These are phyloP conservation scores for Candida sp. DNA, from an alignment of 1,139 yeast genomes.

Conservation along the genomic window DNA sequence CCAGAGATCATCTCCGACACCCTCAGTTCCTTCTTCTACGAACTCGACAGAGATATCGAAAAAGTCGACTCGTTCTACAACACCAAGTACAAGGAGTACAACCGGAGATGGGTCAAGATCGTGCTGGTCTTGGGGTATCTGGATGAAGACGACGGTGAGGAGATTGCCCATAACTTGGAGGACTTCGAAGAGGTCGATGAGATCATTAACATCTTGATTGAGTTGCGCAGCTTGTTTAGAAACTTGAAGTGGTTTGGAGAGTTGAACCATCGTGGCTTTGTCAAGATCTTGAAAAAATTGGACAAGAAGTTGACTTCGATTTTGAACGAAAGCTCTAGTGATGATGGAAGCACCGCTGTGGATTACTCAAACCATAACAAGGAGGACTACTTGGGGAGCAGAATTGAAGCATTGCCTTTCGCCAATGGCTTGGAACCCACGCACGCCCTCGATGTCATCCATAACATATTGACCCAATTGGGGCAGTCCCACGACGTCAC, in stretches of 20 bases:
- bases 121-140: constrained; percentile 34
- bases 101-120: constrained; percentile 64
- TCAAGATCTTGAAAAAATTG: constrained; percentile 86
- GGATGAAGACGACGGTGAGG: constrained; percentile 15
- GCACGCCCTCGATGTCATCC: constrained; percentile 57
- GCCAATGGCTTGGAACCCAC: constrained; percentile 69
- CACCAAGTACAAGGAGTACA: constrained; percentile 73
- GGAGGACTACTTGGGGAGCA: constrained; percentile 65
- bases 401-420: constrained; percentile 78
- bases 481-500: constrained; percentile 23
- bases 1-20: constrained; percentile 33
- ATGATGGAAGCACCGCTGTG: neutral
- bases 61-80: constrained; percentile 81
- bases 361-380: constrained; percentile 64
- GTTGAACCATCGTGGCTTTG: constrained; percentile 87
- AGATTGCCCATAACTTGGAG: constrained; percentile 35
- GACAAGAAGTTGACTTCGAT: constrained; percentile 71
- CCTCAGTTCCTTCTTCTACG: constrained; percentile 73
- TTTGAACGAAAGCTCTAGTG: constrained; percentile 12
- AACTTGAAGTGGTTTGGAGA: constrained; percentile 95
- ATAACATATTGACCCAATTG: constrained; percentile 51
- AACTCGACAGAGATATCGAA: constrained; percentile 82
- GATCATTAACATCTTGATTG: constrained; percentile 73
- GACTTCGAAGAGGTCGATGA: constrained; percentile 77
- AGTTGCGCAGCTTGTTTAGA: constrained; percentile 76